These are phyloP conservation scores for Jacaranda mimosifolia DNA, from an alignment of 257 asterid species.

Conservation along the genomic window DNA sequence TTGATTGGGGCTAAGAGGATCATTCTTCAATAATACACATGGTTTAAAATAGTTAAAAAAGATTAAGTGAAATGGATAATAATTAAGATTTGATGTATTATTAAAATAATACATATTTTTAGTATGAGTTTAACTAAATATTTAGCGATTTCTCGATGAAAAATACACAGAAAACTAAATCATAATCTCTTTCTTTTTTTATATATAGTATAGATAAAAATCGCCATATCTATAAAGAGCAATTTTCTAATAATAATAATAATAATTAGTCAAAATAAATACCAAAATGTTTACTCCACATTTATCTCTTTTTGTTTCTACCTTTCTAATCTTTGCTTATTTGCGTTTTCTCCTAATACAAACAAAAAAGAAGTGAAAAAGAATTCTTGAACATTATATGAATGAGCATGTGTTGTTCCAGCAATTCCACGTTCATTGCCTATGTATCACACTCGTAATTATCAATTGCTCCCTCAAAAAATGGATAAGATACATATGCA, in stretches of 20 bases:
- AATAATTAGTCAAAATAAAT: no score
- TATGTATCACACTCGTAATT: slow-evolving; percentile 38
- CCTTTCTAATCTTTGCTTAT: not conserved
- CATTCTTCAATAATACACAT: not conserved
- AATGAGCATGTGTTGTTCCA: slow-evolving; percentile 26
- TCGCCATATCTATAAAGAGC: no score
- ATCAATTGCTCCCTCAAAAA: slow-evolving; percentile 9
- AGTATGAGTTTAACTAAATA: no score
- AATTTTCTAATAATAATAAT: no score
- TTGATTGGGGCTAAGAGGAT: not conserved
- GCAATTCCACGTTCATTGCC: slow-evolving; percentile 41
- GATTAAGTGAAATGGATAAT: no score
- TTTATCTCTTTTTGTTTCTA: not conserved
- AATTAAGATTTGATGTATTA: no score
- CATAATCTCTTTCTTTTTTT: no score
- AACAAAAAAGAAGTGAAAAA: slow-evolving; percentile 16
- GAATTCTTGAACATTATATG: slow-evolving; percentile 24
- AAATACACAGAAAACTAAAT: no score
- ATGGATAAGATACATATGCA: not conserved
- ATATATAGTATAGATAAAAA: no score
- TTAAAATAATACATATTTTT: no score
- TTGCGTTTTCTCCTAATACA: slow-evolving; percentile 7
- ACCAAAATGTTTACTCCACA: no score
- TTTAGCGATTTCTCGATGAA: no score
- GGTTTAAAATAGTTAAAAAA: not conserved